A percentile compares a stretch with the other conserved stretches of the same genome.
Evolutionary conservation across 1,284 basidiomycete species (phyloP).

Genomic region (Rhodotorula sp.): DNA sequence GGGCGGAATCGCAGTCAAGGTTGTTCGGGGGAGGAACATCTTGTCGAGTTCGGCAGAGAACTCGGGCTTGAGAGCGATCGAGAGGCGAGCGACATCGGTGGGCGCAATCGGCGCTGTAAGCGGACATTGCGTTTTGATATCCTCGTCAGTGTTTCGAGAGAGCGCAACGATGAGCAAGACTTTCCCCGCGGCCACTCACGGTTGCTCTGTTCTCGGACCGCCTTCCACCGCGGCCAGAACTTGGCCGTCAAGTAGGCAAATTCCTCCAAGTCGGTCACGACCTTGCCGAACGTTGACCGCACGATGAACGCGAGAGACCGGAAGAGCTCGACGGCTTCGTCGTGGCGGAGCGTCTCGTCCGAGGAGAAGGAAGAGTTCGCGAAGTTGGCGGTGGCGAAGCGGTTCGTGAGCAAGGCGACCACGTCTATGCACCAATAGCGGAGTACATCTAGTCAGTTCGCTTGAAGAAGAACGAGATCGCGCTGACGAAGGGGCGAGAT

Average conservation of each 20-base stretch:
- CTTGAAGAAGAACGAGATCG: neutral
- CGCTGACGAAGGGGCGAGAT: neutral
- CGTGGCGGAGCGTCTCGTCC: conserved; percentile 4
- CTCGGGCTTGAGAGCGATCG: conserved; percentile 20
- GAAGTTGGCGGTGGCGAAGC: conserved; percentile 7
- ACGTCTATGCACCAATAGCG: conserved; percentile 2
- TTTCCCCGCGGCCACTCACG: conserved; percentile 10
- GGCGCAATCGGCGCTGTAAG: conserved; percentile 25
- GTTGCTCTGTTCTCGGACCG: conserved; percentile 16
- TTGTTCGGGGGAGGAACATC: conserved; percentile 7
- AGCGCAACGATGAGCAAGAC: neutral
- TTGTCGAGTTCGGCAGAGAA: conserved; percentile 22
- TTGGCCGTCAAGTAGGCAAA: conserved; percentile 25
- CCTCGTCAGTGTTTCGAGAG: no score
- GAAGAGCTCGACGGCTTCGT: conserved; percentile 35
- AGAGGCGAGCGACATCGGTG: conserved; percentile 10
- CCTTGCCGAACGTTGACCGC: conserved; percentile 13
- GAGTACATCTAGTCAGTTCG: neutral
- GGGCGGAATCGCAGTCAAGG: neutral
- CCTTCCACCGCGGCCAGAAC: conserved; percentile 31
- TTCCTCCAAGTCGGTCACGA: conserved; percentile 20
- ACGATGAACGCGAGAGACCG: conserved; percentile 27
- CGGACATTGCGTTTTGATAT: no score
- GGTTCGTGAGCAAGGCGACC: neutral
- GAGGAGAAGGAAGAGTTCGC: neutral